Conservation (phyloP, 2,329 filamentous ascomycete species). For the Chaetomium olivaceum region DNA sequence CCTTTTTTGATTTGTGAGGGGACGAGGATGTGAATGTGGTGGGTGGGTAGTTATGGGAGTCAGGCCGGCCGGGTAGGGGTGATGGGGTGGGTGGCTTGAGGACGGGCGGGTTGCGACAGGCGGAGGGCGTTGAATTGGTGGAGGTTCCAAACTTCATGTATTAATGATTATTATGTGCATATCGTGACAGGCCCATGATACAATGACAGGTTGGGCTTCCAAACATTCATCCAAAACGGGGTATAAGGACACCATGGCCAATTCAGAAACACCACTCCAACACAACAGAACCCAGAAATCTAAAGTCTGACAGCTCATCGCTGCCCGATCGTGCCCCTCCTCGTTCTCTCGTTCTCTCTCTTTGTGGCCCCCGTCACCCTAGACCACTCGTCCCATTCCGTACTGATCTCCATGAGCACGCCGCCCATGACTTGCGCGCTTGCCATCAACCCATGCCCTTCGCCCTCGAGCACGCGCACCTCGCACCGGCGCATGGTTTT, state of each 20-base stretch:
- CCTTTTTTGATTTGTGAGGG: conserved; percentile 44
- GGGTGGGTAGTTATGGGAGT: no score
- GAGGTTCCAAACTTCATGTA: background rate
- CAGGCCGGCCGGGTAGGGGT: no score
- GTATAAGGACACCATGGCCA: conserved; percentile 4
- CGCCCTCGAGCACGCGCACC: conserved; percentile 83
- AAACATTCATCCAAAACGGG: background rate
- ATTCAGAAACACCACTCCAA: background rate
- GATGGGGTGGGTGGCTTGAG: background rate
- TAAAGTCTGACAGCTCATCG: conserved; percentile 22
- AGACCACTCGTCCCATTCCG: conserved; percentile 90
- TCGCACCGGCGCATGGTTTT: conserved; percentile 93
- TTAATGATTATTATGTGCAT: background rate
- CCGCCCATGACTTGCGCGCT: conserved; percentile 89
- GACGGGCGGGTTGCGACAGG: background rate
- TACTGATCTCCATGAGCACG: conserved; percentile 90
- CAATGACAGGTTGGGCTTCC: background rate
- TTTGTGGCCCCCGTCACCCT: conserved; percentile 51
- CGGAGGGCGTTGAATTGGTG: background rate
- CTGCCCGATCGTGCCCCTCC: conserved; percentile 35
- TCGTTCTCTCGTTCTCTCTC: conserved; percentile 32
- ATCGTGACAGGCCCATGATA: background rate
- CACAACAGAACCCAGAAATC: background rate
- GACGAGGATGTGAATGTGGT: conserved; percentile 24
- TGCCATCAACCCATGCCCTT: conserved; percentile 95